phyloP scores from a whole-genome alignment of 2,329 filamentous ascomycete genomes.

The Fusarium sp. region DNA sequence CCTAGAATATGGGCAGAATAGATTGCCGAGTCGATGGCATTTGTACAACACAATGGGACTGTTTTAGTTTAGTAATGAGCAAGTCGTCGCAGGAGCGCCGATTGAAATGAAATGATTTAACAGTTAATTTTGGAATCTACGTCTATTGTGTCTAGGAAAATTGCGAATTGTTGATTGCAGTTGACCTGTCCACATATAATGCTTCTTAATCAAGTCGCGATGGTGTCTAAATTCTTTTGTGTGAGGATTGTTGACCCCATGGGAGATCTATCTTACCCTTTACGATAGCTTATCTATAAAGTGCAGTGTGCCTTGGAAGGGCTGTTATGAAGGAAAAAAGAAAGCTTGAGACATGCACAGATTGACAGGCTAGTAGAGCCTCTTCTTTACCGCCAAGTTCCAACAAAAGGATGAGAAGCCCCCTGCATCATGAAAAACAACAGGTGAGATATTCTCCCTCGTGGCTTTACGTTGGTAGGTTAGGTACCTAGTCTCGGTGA shows the following conservation, averaged over 20 bases:
- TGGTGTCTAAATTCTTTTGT: constrained; percentile 9
- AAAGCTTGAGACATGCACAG: neutral
- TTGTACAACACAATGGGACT: constrained; percentile 50
- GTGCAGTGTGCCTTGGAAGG: neutral
- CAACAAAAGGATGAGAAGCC: neutral
- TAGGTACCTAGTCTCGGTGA: constrained; percentile 29
- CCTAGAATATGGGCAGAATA: constrained; percentile 39
- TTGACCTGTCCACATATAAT: neutral
- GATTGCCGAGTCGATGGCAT: constrained; percentile 43
- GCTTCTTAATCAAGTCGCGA: constrained; percentile 2
- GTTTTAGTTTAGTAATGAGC: constrained; percentile 51
- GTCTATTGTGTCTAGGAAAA: neutral
- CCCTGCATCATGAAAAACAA: constrained; percentile 10
- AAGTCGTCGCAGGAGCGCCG: constrained; percentile 44
- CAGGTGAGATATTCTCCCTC: neutral
- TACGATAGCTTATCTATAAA: neutral
- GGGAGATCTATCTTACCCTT: constrained; percentile 10
- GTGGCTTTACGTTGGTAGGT: neutral
- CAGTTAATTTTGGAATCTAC: constrained; percentile 29
- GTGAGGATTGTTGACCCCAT: constrained; percentile 36
- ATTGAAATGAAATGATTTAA: constrained; percentile 47
- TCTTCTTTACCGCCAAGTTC: neutral
- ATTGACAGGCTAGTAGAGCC: neutral
- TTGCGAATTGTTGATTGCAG: neutral
- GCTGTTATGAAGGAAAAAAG: neutral